phyloP scores from a whole-genome alignment of 2,329 filamentous ascomycete species.

The Ophiostoma sp. region DNA sequence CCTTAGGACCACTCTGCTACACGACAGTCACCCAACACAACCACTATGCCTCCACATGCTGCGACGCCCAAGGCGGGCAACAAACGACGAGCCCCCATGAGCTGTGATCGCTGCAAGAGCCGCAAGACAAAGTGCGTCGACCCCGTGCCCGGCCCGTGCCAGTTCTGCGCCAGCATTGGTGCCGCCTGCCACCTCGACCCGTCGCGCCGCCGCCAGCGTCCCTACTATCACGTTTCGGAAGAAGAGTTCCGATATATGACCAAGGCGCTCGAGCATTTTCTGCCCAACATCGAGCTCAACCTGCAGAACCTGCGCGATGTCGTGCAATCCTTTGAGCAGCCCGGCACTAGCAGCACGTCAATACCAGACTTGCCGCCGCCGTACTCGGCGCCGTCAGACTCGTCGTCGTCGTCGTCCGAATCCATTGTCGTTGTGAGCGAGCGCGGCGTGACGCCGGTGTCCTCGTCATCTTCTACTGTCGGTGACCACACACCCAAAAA shows the following conservation, averaged over 20 bases:
- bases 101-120: constrained; percentile 32
- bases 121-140: constrained; percentile 31
- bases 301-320: constrained; percentile 27
- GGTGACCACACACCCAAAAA: constrained; percentile 1
- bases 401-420: constrained; percentile 19
- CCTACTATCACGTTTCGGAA: constrained; percentile 32
- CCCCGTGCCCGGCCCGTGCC: constrained; percentile 30
- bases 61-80: constrained; percentile 13
- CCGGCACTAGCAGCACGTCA: not conserved
- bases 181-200: constrained; percentile 30
- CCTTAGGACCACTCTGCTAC: not conserved
- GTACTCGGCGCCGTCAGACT: constrained; percentile 12
- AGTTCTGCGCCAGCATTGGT: constrained; percentile 30
- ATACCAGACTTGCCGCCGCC: not conserved
- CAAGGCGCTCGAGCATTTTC: constrained; percentile 30
- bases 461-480: not conserved
- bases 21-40: not conserved
- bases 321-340: constrained; percentile 23
- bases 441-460: constrained; percentile 17
- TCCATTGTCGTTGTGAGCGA: constrained; percentile 17
- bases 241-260: constrained; percentile 32
- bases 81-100: constrained; percentile 31
- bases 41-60: not conserved
- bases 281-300: constrained; percentile 29
- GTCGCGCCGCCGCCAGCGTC: constrained; percentile 31